phyloP scores from a whole-genome alignment of 2,329 filamentous ascomycete genomes.

The Alternaria alternata region DNA sequence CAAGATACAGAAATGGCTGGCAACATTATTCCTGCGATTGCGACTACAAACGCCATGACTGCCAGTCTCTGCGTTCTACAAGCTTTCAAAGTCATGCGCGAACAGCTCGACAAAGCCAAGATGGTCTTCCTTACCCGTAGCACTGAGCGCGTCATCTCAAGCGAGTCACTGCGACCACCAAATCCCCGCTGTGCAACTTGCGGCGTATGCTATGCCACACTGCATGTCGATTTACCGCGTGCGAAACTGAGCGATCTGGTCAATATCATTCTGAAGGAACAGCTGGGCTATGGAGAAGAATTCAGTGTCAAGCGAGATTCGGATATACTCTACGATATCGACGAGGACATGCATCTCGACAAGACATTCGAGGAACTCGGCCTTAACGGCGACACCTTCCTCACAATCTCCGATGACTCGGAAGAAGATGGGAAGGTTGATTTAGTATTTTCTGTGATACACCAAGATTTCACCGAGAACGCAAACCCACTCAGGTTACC shows the following conservation, averaged over 20 bases:
- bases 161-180: constrained; percentile 66
- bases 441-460: constrained; percentile 74
- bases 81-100: constrained; percentile 86
- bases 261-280: constrained; percentile 71
- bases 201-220: constrained; percentile 72
- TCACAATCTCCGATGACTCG: constrained; percentile 85
- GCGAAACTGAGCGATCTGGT: constrained; percentile 84
- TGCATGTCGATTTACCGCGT: constrained; percentile 72
- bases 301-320: constrained; percentile 78
- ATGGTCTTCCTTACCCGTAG: constrained; percentile 85
- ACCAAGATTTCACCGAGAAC: constrained; percentile 56
- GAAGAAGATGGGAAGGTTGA: constrained; percentile 82
- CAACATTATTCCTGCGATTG: constrained; percentile 98
- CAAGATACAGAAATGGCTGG: constrained; percentile 82
- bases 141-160: constrained; percentile 66
- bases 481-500: constrained; percentile 65
- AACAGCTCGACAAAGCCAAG: constrained; percentile 71
- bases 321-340: constrained; percentile 81
- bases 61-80: constrained; percentile 91
- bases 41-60: constrained; percentile 96
- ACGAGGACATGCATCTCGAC: constrained; percentile 83
- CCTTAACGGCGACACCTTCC: constrained; percentile 75
- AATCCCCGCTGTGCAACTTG: constrained; percentile 88
- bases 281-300: constrained; percentile 82
- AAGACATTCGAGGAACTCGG: constrained; percentile 83